phyloP scores from a whole-genome alignment of 352 stramenopile species.

The Elongisporangium prolatum region DNA sequence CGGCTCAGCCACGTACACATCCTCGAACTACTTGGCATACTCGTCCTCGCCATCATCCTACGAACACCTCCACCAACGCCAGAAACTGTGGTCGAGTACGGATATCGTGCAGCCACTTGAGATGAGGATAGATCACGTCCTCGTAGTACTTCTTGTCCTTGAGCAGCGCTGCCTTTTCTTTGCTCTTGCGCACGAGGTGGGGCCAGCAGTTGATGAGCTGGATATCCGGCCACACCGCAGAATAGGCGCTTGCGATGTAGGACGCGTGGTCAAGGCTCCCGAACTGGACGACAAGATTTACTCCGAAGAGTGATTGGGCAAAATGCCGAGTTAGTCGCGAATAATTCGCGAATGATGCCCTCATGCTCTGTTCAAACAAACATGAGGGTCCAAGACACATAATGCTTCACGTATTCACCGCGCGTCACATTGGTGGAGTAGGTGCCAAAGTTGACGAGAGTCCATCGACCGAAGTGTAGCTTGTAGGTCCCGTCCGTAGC shows the following conservation, averaged over 20 bases:
- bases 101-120: conserved; percentile 2
- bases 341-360: conserved; percentile 7
- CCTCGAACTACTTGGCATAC: conserved; percentile 6
- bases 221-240: conserved; percentile 8
- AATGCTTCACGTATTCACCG: conserved; percentile 10
- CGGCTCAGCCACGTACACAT: conserved; percentile 8
- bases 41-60: not conserved
- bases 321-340: not conserved
- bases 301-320: conserved; percentile 5
- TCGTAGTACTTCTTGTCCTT: conserved; percentile 1
- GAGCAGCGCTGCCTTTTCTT: conserved; percentile 1
- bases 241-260: conserved; percentile 11
- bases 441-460: conserved; percentile 6
- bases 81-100: conserved; percentile 1
- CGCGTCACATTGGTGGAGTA: conserved; percentile 1
- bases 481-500: conserved; percentile 12
- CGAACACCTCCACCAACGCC: not conserved
- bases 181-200: conserved; percentile 9
- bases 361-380: conserved; percentile 11
- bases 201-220: conserved; percentile 10
- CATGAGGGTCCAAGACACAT: conserved; percentile 10
- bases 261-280: conserved; percentile 12
- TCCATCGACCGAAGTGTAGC: conserved; percentile 10
- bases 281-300: conserved; percentile 5
- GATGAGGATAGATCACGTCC: not conserved